Conservation (phyloP, 768 basidiomycete genomes). For the Phanerochaete carnosa region DNA sequence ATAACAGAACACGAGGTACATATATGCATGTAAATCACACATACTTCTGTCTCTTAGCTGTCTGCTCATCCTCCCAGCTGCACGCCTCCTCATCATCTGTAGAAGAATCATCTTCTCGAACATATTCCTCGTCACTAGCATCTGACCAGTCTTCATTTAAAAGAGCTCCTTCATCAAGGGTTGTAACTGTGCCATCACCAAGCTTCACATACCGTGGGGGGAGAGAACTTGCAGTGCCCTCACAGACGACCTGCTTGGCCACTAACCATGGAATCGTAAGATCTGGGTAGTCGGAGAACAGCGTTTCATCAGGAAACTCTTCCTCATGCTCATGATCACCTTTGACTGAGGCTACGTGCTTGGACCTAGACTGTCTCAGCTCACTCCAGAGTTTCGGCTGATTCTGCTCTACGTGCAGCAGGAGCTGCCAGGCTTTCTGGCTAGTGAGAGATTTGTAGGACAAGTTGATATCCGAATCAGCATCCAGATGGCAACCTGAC, state of each 20-base stretch:
- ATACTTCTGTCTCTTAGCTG: not conserved
- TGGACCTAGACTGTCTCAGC: not conserved
- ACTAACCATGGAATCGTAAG: not conserved
- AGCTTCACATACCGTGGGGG: not conserved
- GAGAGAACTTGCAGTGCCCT: not conserved
- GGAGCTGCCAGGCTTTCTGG: not conserved
- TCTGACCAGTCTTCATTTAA: not conserved
- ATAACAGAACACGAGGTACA: not conserved
- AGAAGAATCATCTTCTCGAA: not conserved
- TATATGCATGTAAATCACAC: not conserved
- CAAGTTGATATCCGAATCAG: not conserved
- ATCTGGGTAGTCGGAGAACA: not conserved
- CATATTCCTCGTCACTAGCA: not conserved
- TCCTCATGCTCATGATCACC: not conserved
- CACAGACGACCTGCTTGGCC: not conserved
- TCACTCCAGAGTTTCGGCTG: not conserved
- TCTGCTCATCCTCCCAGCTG: not conserved
- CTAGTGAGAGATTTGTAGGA: constrained; percentile 1
- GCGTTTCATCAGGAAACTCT: not conserved
- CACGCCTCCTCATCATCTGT: not conserved
- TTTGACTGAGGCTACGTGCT: not conserved
- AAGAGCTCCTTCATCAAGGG: not conserved
- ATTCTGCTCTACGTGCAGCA: not conserved
- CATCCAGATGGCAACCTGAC: not conserved
- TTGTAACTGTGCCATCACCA: not conserved